A percentile compares a stretch with the other conserved stretches of the same genome.
Evolutionary conservation across 202 grass and related monocot species (phyloP).

Genomic region (Bolboschoenoplectus hybrid): DNA sequence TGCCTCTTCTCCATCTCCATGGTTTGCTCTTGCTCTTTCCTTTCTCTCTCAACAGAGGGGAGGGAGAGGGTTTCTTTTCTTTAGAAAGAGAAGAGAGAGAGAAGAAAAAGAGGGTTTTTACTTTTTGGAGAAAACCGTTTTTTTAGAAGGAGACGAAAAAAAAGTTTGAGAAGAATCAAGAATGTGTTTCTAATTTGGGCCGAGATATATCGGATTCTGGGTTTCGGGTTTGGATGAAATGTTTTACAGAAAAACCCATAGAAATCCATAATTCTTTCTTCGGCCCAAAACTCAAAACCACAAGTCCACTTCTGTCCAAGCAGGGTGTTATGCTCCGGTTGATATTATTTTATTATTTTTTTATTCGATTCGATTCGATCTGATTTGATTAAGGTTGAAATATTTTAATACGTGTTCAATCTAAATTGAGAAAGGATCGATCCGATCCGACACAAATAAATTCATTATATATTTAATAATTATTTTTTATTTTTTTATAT

Average conservation of each 20-base stretch:
- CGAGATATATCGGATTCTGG: neutral
- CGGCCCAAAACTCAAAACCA: neutral
- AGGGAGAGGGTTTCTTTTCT: constrained; percentile 8
- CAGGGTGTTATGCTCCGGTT: too few relatives aligned
- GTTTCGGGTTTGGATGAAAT: neutral
- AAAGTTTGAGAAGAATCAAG: neutral
- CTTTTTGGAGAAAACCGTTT: neutral
- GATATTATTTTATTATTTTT: too few relatives aligned
- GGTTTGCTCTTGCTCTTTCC: constrained; percentile 32
- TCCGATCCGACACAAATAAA: too few relatives aligned
- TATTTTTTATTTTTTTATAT: too few relatives aligned
- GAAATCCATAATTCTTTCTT: neutral
- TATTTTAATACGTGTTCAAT: too few relatives aligned
- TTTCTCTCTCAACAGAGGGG: neutral
- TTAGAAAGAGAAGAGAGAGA: neutral
- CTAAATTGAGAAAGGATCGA: too few relatives aligned
- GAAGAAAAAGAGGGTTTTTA: neutral
- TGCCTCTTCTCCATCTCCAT: constrained; percentile 90
- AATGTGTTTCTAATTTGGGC: neutral
- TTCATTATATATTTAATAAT: too few relatives aligned
- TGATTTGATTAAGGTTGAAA: too few relatives aligned
- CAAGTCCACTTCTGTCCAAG: too few relatives aligned
- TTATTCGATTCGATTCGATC: too few relatives aligned
- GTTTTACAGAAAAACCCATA: neutral
- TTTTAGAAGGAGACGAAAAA: neutral